These are phyloP conservation scores for Mycena vitilis DNA, from an alignment of 768 basidiomycete genomes.

Conservation along the genomic window DNA sequence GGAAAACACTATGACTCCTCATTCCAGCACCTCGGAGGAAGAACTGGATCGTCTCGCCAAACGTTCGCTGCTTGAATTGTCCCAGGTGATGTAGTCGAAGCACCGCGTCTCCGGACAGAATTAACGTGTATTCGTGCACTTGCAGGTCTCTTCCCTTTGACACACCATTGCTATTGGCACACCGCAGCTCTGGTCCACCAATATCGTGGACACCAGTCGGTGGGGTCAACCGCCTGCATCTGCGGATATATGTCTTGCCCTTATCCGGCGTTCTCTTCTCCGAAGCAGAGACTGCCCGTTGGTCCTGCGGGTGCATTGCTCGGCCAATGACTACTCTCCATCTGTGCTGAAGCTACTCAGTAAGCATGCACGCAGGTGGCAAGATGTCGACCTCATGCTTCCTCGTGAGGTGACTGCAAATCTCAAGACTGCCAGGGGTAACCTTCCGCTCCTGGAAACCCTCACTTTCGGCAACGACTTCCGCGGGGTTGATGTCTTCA, in stretches of 20 bases:
- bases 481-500: neutral
- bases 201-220: neutral
- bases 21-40: neutral
- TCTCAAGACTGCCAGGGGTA: neutral
- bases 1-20: neutral
- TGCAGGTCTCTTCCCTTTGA: neutral
- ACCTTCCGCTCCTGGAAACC: neutral
- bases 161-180: neutral
- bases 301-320: neutral
- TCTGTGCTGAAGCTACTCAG: neutral
- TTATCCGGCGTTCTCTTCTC: neutral
- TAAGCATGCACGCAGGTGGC: neutral
- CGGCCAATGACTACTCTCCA: neutral
- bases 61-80: neutral
- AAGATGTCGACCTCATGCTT: neutral
- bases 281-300: neutral
- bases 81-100: neutral
- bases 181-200: neutral
- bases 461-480: neutral
- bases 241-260: neutral
- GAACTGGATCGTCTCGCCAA: neutral
- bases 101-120: neutral
- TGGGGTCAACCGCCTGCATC: neutral
- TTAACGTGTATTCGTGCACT: neutral
- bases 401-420: neutral